Conservation (phyloP, 371 early-diverging fungal genomes). For the Rhizopus stolonifer region DNA sequence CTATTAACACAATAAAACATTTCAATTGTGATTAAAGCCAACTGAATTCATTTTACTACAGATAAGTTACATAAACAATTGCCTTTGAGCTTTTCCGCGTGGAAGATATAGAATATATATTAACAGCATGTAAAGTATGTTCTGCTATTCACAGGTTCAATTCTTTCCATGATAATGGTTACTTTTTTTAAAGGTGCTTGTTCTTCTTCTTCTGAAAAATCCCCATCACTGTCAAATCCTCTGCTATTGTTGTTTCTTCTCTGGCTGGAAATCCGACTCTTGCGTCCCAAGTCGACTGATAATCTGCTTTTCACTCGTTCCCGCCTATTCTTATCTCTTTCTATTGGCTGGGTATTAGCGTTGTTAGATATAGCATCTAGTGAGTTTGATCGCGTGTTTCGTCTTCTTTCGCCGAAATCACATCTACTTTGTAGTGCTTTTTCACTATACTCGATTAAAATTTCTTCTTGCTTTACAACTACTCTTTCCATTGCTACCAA, state of each 20-base stretch:
- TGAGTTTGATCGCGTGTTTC: neutral
- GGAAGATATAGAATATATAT: neutral
- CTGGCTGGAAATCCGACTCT: conserved; percentile 15
- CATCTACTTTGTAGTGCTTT: conserved; percentile 17
- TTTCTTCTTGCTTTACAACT: conserved; percentile 58
- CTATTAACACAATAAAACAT: too few species aligned
- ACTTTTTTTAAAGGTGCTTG: conserved; percentile 13
- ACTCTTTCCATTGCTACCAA: conserved; percentile 55
- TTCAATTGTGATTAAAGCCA: too few species aligned
- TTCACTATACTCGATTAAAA: conserved; percentile 45
- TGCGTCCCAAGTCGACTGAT: conserved; percentile 14
- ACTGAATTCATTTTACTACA: too few species aligned
- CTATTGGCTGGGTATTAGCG: conserved; percentile 4
- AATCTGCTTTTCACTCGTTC: conserved; percentile 17
- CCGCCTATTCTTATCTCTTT: conserved; percentile 16
- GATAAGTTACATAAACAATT: too few species aligned
- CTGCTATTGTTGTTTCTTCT: conserved; percentile 8
- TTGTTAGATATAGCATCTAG: conserved; percentile 5
- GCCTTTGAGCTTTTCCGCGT: too few species aligned
- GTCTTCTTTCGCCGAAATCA: neutral
- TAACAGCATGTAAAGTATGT: conserved; percentile 38
- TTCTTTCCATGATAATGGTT: conserved; percentile 30
- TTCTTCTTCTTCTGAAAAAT: conserved; percentile 2
- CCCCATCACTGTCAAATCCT: conserved; percentile 21
- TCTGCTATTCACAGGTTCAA: conserved; percentile 31